A percentile compares a stretch with the other conserved stretches of the same genome.
Conservation (phyloP, 805 yeast species). For the Vanderwaltozyma tropicalis region DNA sequence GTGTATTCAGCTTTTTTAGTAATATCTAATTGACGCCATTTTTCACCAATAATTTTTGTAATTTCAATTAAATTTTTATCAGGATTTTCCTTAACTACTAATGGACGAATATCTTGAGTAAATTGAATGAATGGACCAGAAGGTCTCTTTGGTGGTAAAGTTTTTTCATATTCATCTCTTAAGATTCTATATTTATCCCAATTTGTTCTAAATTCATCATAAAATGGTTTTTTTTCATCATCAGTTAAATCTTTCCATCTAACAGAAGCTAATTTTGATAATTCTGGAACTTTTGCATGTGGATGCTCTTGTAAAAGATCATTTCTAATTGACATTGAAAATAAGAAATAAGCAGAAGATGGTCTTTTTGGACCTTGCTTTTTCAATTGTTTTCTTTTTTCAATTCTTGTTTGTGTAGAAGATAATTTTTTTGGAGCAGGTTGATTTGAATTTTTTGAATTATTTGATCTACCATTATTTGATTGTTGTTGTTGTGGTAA, state of each 20-base stretch:
- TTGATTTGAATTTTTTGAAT: conserved; percentile 2
- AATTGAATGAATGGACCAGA: conserved; percentile 23
- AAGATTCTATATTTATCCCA: conserved; percentile 29
- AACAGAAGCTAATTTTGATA: conserved; percentile 66
- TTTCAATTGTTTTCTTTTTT: conserved; percentile 27
- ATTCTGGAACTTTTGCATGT: conserved; percentile 30
- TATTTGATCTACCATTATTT: background rate
- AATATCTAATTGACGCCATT: conserved; percentile 25
- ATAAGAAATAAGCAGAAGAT: conserved; percentile 30
- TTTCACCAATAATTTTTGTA: conserved; percentile 26
- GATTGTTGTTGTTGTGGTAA: conserved; percentile 2
- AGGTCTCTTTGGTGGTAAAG: conserved; percentile 24
- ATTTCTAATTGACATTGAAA: conserved; percentile 27
- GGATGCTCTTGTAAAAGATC: conserved; percentile 25
- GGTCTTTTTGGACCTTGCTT: conserved; percentile 32
- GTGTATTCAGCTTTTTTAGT: conserved; percentile 25
- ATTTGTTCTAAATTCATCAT: conserved; percentile 36
- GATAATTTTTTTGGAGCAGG: conserved; percentile 25
- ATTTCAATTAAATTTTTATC: conserved; percentile 27
- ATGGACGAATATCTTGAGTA: conserved; percentile 28
- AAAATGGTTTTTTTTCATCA: conserved; percentile 72
- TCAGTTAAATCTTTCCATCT: conserved; percentile 77
- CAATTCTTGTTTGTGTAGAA: conserved; percentile 29
- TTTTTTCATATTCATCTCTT: conserved; percentile 27
- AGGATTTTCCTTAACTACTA: conserved; percentile 25